phyloP scores from a whole-genome alignment of 2,329 filamentous ascomycete species.

The Colletotrichum paranaense region DNA sequence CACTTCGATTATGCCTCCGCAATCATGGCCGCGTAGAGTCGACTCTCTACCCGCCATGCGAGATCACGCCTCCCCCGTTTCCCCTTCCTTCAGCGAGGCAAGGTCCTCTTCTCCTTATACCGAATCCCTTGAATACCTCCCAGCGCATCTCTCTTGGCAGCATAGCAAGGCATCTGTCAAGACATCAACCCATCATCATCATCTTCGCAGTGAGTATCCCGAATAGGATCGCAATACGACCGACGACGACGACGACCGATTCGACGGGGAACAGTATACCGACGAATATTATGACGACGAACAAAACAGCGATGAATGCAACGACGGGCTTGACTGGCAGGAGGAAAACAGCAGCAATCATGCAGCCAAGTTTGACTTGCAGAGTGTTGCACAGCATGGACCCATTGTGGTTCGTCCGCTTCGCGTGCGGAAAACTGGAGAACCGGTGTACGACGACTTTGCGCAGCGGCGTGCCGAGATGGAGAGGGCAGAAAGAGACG shows the following conservation, averaged over 20 bases:
- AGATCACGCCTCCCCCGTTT: slow-evolving; percentile 45
- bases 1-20: slow-evolving; percentile 52
- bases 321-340: slow-evolving; percentile 29
- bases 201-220: slow-evolving; percentile 61
- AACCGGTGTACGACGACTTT: slow-evolving; percentile 8
- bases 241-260: slow-evolving; percentile 20
- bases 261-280: slow-evolving; percentile 45
- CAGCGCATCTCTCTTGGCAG: slow-evolving; percentile 40
- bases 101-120: slow-evolving; percentile 57
- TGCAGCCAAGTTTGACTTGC: slow-evolving; percentile 20
- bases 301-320: slow-evolving; percentile 32
- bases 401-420: slow-evolving; percentile 24
- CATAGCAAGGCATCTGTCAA: slow-evolving; percentile 47
- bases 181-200: slow-evolving; percentile 52
- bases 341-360: slow-evolving; percentile 8
- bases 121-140: slow-evolving; percentile 47
- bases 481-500: slow-evolving; percentile 37
- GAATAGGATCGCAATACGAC: slow-evolving; percentile 39
- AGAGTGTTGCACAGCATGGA: slow-evolving; percentile 20
- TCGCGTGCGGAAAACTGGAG: slow-evolving; percentile 6
- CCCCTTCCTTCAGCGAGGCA: slow-evolving; percentile 45
- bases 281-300: slow-evolving; percentile 40
- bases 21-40: slow-evolving; percentile 56
- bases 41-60: slow-evolving; percentile 52
- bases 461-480: slow-evolving; percentile 24